These are phyloP conservation scores for Penicillium hesseltinei DNA, from an alignment of 2,329 filamentous ascomycete species.

Conservation along the genomic window DNA sequence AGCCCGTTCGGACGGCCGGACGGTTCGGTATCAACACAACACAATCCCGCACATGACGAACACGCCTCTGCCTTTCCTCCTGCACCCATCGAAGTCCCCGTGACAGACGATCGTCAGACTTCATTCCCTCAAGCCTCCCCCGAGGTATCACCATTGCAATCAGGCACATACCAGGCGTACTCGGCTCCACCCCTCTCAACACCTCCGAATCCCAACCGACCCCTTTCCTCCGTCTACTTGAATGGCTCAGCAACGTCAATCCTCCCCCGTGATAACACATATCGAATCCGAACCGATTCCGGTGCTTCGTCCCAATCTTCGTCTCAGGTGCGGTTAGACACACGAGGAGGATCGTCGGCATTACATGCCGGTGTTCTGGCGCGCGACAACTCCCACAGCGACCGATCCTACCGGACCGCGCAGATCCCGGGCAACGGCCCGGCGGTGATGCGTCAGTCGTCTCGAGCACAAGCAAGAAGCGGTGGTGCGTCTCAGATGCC, in stretches of 20 bases:
- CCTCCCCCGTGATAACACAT: constrained; percentile 44
- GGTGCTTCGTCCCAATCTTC: constrained; percentile 58
- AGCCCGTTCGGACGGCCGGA: constrained; percentile 22
- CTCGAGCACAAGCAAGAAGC: constrained; percentile 63
- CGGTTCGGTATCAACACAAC: constrained; percentile 27
- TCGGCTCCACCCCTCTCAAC: constrained; percentile 43
- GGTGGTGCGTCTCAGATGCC: constrained; percentile 36
- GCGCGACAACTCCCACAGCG: constrained; percentile 67
- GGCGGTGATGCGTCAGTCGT: constrained; percentile 72
- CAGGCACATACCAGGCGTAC: constrained; percentile 46
- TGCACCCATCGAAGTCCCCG: constrained; percentile 22
- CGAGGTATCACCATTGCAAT: constrained; percentile 40
- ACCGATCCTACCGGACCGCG: constrained; percentile 64
- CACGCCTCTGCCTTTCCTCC: constrained; percentile 20
- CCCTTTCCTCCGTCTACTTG: constrained; percentile 50
- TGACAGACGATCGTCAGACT: constrained; percentile 43
- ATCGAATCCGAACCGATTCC: constrained; percentile 59
- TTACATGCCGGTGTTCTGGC: constrained; percentile 62
- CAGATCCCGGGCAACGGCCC: constrained; percentile 60
- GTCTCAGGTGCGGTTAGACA: constrained; percentile 59
- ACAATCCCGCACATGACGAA: constrained; percentile 21
- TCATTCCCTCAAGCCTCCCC: constrained; percentile 43
- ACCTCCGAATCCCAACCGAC: constrained; percentile 41
- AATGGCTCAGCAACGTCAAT: constrained; percentile 43
- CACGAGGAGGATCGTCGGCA: constrained; percentile 58